phyloP scores from a whole-genome alignment of 2,329 filamentous ascomycete genomes.

The Talaromyces pinophilus region DNA sequence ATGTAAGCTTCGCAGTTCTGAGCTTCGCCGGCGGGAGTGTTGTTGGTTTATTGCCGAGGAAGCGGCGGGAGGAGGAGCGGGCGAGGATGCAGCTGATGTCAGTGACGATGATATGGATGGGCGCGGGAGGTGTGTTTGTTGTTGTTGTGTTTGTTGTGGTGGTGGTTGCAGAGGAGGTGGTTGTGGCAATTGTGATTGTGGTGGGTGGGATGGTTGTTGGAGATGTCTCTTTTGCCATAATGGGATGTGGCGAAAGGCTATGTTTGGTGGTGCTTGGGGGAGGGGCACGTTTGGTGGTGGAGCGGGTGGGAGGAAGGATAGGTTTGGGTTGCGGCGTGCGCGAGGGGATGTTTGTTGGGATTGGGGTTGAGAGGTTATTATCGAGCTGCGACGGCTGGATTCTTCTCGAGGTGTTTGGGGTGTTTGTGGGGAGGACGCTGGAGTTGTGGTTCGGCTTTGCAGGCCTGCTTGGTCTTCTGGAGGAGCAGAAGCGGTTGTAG shows the following conservation, averaged over 20 bases:
- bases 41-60: not conserved
- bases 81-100: constrained; percentile 3
- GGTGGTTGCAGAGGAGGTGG: not conserved
- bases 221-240: constrained; percentile 15
- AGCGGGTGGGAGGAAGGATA: constrained; percentile 30
- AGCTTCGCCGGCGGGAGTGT: constrained; percentile 19
- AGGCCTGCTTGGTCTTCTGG: not conserved
- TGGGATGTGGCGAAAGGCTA: constrained; percentile 14
- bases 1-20: constrained; percentile 15
- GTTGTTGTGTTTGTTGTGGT: not conserved
- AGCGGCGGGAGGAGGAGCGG: not conserved
- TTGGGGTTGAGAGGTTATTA: not conserved
- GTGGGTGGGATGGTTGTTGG: constrained; percentile 2
- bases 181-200: constrained; percentile 7
- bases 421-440: constrained; percentile 10
- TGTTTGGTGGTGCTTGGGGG: constrained; percentile 28
- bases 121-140: constrained; percentile 15
- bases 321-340: constrained; percentile 27
- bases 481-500: not conserved
- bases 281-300: constrained; percentile 33
- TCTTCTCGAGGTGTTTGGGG: constrained; percentile 13
- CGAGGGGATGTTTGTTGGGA: constrained; percentile 19
- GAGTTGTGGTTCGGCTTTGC: constrained; percentile 9
- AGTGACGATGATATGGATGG: constrained; percentile 10
- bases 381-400: constrained; percentile 19